Percentiles rank a stretch among this genome's conserved stretches.
Evolutionary conservation across 805 yeast species (phyloP).

Genomic region (Nakazawaea peltata): DNA sequence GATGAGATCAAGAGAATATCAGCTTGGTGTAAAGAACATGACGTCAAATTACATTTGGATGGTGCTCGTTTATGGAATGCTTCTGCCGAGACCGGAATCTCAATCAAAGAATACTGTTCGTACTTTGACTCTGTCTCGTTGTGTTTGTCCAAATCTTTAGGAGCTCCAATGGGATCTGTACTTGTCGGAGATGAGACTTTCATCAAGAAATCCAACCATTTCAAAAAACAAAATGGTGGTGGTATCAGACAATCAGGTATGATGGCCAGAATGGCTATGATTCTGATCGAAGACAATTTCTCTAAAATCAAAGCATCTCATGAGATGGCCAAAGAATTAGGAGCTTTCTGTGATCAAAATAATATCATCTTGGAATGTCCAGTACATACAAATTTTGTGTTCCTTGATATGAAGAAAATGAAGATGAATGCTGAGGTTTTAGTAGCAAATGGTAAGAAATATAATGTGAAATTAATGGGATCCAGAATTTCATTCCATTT

Average conservation of each 20-base stretch:
- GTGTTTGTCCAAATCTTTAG: conserved; percentile 82
- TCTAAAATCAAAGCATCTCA: conserved; percentile 44
- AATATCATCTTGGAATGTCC: conserved; percentile 65
- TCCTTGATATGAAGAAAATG: conserved; percentile 48
- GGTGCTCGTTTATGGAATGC: conserved; percentile 98
- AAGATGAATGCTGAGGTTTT: conserved; percentile 50
- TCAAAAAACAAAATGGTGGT: conserved; percentile 89
- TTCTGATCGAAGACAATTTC: conserved; percentile 70
- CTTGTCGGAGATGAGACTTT: conserved; percentile 59
- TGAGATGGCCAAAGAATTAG: conserved; percentile 41
- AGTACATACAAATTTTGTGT: conserved; percentile 77
- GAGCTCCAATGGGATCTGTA: conserved; percentile 90
- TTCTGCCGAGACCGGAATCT: conserved; percentile 60
- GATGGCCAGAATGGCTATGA: conserved; percentile 72
- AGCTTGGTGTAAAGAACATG: conserved; percentile 55
- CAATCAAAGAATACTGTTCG: conserved; percentile 62
- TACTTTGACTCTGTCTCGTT: conserved; percentile 84
- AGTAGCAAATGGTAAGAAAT: conserved; percentile 45
- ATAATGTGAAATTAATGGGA: conserved; percentile 59
- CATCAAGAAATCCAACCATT: conserved; percentile 69
- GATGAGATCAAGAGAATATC: conserved; percentile 71
- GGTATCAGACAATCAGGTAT: conserved; percentile 88
- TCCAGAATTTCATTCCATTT: conserved; percentile 78
- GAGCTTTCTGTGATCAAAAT: conserved; percentile 39
- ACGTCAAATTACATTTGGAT: conserved; percentile 69